Base-by-base conservation (phyloP, 208 protist genomes). In the Naegleria gruberi region DNA sequence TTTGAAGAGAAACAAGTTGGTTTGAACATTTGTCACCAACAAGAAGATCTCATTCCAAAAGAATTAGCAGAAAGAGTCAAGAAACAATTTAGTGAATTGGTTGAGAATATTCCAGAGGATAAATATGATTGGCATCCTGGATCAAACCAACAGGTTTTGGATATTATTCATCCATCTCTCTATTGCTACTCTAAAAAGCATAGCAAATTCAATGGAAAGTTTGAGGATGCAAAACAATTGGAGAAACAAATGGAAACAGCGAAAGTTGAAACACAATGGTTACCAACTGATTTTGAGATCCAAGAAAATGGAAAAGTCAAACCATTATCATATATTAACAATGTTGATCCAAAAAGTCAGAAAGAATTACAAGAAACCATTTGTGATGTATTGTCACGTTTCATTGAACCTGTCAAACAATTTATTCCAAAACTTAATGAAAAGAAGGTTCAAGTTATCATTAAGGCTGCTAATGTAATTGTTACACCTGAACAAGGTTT, bases 301-400 rank as follows among this genome's bases (percentile, higher is more conserved):
- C 26, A 46, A 12, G 23, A n/a, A 5, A 44, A 92, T 65, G 91
- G 87, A 90, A 34, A 44, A n/a, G 92, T 94, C 12, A 85, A 55
- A 30, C 90, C 93, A 37, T 45, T 43, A 34, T 92, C 90, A 41
- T 94, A 94, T 90, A 93, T 94, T 55, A 94, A 94, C 88, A 94
- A 94, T 90, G 82, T 94, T 42, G 74, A 94, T 46, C 90, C 74
- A 37, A 19, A 40, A 12, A 26, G 89, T 23, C 91, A 93, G 84
- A 47, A 15, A 73, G n/a, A 4, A 5, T 73, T 88, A 30, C 46
- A 51, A 37, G 45, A 42, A 10, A 26, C 43, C 0, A 40, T 88
- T 43, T 34, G 10, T 37, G 42, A 88, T 10, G 26, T 88, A 17
- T 73, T 65, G 4, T 19, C 4, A 40, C 46, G n/a, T 40, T 88